Evolutionary conservation across 2,329 filamentous ascomycete genomes (phyloP).

Genomic region (Trichoderma brevicompactum): DNA sequence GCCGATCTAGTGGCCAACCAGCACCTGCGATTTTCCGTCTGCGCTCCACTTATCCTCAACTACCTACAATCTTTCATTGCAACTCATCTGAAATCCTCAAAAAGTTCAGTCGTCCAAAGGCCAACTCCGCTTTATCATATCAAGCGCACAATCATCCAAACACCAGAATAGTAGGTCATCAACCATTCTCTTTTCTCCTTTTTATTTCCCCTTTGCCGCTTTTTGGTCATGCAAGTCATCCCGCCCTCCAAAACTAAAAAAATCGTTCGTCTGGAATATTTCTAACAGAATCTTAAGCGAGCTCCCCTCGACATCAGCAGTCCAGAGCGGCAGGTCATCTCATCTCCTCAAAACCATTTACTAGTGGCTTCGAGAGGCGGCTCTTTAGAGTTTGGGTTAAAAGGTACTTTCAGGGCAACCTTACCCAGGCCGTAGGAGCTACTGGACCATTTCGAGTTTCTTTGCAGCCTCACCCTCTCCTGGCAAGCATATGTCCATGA

Average conservation of each 20-base stretch:
- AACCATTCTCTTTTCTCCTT: not conserved
- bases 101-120: not conserved
- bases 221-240: not conserved
- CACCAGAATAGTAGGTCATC: not conserved
- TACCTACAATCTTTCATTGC: not conserved
- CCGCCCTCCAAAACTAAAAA: not conserved
- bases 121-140: not conserved
- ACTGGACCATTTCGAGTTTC: not conserved
- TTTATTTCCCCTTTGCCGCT: not conserved
- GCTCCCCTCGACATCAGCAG: not conserved
- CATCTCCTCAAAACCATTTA: not conserved
- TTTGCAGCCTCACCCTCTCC: slow-evolving; percentile 5
- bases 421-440: slow-evolving; percentile 20
- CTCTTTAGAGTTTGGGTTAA: slow-evolving; percentile 3
- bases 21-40: not conserved
- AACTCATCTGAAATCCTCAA: slow-evolving; percentile 16
- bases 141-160: not conserved
- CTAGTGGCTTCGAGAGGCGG: not conserved
- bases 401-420: slow-evolving; percentile 22
- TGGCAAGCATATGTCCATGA: slow-evolving; percentile 7
- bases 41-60: slow-evolving; percentile 19
- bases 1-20: slow-evolving; percentile 22
- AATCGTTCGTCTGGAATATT: not conserved
- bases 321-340: not conserved
- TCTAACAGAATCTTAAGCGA: not conserved